Base-by-base conservation (phyloP, 2,329 filamentous ascomycete species). In the Talaromyces sp. region DNA sequence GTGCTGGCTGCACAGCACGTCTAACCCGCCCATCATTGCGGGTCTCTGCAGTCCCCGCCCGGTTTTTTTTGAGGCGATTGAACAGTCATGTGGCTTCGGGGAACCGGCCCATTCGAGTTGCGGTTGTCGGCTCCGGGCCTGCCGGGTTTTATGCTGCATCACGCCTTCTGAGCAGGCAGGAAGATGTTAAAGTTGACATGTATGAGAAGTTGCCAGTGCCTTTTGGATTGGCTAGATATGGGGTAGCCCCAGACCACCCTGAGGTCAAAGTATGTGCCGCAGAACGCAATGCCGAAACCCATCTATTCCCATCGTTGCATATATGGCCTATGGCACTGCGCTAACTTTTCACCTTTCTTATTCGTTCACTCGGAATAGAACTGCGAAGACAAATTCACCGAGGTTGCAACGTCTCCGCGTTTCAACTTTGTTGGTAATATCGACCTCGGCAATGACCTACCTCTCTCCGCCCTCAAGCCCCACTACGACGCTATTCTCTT, bases 221-320 rank as follows among this genome's bases (percentile, higher is more conserved):
- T 0, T 99, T 90, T 69, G 94, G 94, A 1, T 81, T 99, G 50
- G 92, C 96, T 45, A 83, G 94, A 50, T 96, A 94, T 68, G 94
- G 94, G 8, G 94, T 99, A 53, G 95, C 94, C n/a, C 94, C 94
- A 4, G 94, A 99, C 70, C 94, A 99, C 74, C 93, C 94, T 0
- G 93, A 99, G 76, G 94, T 99, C 62, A 99, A 99, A 85, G 91
- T 94, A 76, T 55, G 62, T 58, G 14, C 47, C 11, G 24, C n/a
- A 16, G 9, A 33, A 16, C 7, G 16, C 24, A 22, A 33, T 14
- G 41, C 13, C 9, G 7, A 16, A 32, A 19, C 14, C n/a, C 14
- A 16, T 11, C 16, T n/a, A 41, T 20, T 16, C n/a, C 22, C 16
- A 41, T 20, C 30, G 5, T 29, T 47, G 33, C 20, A 14, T 27